Base-by-base conservation (phyloP, 2,329 filamentous ascomycete species). In the Sarocladium oryzae region DNA sequence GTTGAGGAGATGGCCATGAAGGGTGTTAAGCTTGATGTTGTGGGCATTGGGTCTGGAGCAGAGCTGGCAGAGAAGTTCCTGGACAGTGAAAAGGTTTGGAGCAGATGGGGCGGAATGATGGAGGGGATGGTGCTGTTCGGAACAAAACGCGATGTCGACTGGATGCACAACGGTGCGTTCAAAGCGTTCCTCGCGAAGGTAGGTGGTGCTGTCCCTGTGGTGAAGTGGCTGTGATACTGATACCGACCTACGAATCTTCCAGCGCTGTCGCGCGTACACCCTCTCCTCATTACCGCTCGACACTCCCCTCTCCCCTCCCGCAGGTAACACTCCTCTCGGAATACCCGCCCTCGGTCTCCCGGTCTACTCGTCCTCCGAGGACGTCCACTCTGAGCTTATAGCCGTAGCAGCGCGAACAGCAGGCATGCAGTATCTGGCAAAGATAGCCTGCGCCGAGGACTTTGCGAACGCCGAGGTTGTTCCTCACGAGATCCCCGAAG, bases 301-400 rank as follows among this genome's bases (percentile, higher is more conserved):
- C 36, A 73, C 69, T 1, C 75, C 76, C 2, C 64, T 89, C 6
- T 69, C 77, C 0, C 77, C 78, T 1, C 70, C 77, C 1, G 61
- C 71, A 2, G 76, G 77, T 9, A 79, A 78, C 57, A 61, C 66
- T 0, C 57, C 63, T 13, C 66, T 69, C 2, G 57, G 61, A 33
- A 69, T 74, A 60, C 70, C 71, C 0, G 57, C 65, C 10, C 70
- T 78, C 38, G 85, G 85, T 4, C 86, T 81, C 56, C 85, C 86
- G 4, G 77, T 82, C 55, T 86, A 85, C 65, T 84, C 85, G n/a
- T 78, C 84, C 2, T 85, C 85, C 3, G 81, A 86, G 55, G 58
- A 67, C 1, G 61, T 73, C 30, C 73, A 81, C 59, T 69, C 69
- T 7, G 88, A 95, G 63, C 71, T 73, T 33, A 76, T 88, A 54